Evolutionary conservation across 208 protist species (phyloP).

Genomic region (Trichomonas vaginalis): DNA sequence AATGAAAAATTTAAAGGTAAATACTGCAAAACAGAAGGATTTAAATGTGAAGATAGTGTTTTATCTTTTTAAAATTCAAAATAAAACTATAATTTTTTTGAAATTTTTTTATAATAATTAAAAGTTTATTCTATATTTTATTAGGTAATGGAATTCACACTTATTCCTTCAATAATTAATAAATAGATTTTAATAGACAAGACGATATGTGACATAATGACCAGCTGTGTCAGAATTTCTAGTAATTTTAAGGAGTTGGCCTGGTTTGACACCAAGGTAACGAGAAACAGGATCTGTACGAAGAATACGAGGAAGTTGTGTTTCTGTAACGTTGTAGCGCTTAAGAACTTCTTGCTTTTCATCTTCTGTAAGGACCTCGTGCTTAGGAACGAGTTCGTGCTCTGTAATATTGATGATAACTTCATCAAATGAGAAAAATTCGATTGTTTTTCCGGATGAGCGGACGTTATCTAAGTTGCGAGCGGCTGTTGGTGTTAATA

Average conservation of each 20-base stretch:
- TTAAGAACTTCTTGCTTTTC: conserved; percentile 37
- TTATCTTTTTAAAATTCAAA: too few species aligned
- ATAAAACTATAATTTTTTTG: too few species aligned
- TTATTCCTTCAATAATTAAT: not conserved
- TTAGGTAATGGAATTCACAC: not conserved
- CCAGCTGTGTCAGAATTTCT: conserved; percentile 80
- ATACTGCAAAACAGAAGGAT: too few species aligned
- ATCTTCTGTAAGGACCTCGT: conserved; percentile 58
- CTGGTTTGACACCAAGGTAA: conserved; percentile 72
- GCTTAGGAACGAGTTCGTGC: conserved; percentile 81
- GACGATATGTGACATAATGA: conserved; percentile 86
- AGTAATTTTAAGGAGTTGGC: conserved; percentile 75
- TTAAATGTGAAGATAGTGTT: too few species aligned
- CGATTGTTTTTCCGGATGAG: conserved; percentile 39
- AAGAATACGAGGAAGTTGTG: conserved; percentile 78
- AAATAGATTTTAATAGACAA: conserved; percentile 56
- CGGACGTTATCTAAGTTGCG: not conserved
- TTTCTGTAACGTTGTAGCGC: conserved; percentile 61
- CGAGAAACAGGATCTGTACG: conserved; percentile 72
- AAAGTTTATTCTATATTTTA: not conserved
- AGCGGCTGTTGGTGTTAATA: not conserved
- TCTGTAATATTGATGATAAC: conserved; percentile 86
- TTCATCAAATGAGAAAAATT: conserved; percentile 77
- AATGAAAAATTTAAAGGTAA: too few species aligned
- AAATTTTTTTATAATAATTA: too few species aligned